Evolutionary conservation across 1,139 yeast species (phyloP).

Genomic region (Hansenula sp.): DNA sequence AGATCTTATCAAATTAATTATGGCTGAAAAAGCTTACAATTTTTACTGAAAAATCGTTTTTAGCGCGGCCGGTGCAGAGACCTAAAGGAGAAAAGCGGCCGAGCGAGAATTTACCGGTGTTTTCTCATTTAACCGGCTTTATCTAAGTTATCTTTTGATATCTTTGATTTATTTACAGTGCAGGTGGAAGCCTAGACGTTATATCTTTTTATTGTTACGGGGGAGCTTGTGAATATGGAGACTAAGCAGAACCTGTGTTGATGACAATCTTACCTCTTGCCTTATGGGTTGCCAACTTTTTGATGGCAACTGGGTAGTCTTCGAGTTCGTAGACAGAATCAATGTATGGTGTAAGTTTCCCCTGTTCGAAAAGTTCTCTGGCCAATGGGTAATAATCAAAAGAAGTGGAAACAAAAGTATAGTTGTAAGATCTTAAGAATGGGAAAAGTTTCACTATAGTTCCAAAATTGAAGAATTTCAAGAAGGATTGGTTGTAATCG

Average conservation of each 20-base stretch:
- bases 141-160: too few species aligned
- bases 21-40: too few species aligned
- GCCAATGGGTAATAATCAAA: conserved; percentile 30
- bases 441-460: conserved; percentile 64
- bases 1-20: not conserved
- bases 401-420: conserved; percentile 23
- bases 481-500: conserved; percentile 9
- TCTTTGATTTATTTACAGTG: too few species aligned
- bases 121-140: too few species aligned
- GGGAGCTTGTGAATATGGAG: too few species aligned
- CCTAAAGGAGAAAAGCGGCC: too few species aligned
- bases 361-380: conserved; percentile 35
- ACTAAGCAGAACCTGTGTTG: conserved; percentile 27
- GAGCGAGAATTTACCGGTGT: too few species aligned
- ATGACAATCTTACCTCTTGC: conserved; percentile 65
- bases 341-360: conserved; percentile 40
- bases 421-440: conserved; percentile 32
- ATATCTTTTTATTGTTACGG: too few species aligned
- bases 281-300: conserved; percentile 39
- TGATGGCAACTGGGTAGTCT: conserved; percentile 47
- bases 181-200: too few species aligned
- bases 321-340: conserved; percentile 51
- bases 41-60: too few species aligned
- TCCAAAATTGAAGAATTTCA: conserved; percentile 6
- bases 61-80: too few species aligned